Base-by-base conservation (phyloP, 2,329 filamentous ascomycete genomes). In the Acrocalymma vagum region DNA sequence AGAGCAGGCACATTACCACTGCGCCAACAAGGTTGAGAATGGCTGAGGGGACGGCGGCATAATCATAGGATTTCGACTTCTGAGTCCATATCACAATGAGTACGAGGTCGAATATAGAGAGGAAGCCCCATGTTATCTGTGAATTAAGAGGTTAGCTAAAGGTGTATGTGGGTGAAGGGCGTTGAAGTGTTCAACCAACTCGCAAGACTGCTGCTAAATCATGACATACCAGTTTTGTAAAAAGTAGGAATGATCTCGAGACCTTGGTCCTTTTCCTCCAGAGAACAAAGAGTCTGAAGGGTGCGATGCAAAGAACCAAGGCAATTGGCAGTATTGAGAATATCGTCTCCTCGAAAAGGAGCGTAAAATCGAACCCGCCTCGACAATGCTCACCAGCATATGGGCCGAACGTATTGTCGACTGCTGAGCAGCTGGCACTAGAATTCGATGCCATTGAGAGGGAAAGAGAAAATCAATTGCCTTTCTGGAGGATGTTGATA, bases 341-440 rank as follows among this genome's bases (percentile, higher is more conserved):
- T 23, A 71, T 50, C 8, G 60, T 32, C 17, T 69, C 60, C 29
- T 69, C 63, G 39, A 72, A 72, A 9, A 66, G 52, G 18, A 70
- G 45, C 11, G 68, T 70, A 29, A 72, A 71, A 29, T 71, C 68
- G 32, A 72, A 72, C 4, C 60, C 61, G 32, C 63, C 65, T 36
- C 69, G 61, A 50, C 64, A 67, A 14, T 46, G 4, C 17, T 36
- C 34, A 15, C 60, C 63, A 35, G 60, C 63, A 23, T 55, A 65
- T 5, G 65, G 65, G 28, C 65, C 64, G 26, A 69, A 62, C 10
- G 53, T 63, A 33, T 63, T 47, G 51, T 69, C 65, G 20, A 64
- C 45, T 18, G 43, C 44, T 13, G 48, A 43, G 51, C 61, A 63
- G 20, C 43, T 23, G 17, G 36, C 28, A 42, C 26, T 29, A 35